Conservation (phyloP, 371 early-diverging fungal genomes). For the Enterocytospora artemiae region DNA sequence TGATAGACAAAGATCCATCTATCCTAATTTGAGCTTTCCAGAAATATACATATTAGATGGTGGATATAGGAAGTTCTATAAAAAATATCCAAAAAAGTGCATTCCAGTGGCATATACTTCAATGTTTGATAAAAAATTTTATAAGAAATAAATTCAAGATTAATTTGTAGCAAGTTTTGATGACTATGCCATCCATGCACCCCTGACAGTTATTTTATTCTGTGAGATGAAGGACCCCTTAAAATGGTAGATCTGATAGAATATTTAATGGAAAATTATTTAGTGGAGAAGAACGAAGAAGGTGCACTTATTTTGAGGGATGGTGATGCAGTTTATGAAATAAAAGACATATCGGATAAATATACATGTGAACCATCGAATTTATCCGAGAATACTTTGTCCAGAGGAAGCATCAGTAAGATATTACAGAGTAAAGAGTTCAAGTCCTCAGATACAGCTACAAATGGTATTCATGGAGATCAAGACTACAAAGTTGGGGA, state of each 20-base stretch:
- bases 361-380: not conserved
- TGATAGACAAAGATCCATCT: constrained; percentile 67
- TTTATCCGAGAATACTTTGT: not conserved
- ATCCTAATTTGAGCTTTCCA: constrained; percentile 69
- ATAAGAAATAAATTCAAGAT: constrained; percentile 13
- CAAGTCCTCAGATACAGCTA: not conserved
- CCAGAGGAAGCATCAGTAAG: not conserved
- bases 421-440: not conserved
- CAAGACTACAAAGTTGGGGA: not conserved
- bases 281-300: not conserved
- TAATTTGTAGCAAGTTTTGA: constrained; percentile 2
- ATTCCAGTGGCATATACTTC: constrained; percentile 44
- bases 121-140: constrained; percentile 45
- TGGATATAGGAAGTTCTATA: constrained; percentile 69
- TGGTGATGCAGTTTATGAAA: not conserved
- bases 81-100: constrained; percentile 52
- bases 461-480: not conserved
- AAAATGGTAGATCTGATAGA: not conserved
- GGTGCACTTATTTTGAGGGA: not conserved
- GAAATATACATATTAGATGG: constrained; percentile 76
- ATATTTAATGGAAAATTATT: not conserved
- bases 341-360: not conserved
- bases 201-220: not conserved
- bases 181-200: not conserved
- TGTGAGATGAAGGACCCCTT: not conserved